phyloP scores from a whole-genome alignment of 163 green algal genomes.

The Prototheca cutis region DNA sequence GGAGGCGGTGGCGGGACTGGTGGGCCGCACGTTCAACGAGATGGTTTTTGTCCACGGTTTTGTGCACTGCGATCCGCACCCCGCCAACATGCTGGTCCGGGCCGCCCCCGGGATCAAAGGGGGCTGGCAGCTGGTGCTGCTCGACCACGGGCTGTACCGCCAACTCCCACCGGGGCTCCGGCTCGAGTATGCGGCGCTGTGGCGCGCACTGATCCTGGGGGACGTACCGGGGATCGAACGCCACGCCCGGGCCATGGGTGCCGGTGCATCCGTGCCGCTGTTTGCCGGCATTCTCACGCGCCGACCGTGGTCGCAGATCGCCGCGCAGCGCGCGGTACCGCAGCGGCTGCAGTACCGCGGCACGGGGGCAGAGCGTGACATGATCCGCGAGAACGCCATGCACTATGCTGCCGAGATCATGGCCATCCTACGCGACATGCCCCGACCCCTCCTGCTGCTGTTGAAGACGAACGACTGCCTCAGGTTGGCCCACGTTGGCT shows the following conservation, averaged over 20 bases:
- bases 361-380: slow-evolving; percentile 6
- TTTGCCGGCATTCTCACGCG: slow-evolving; percentile 81
- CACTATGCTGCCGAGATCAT: slow-evolving; percentile 60
- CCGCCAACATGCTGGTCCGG: slow-evolving; percentile 66
- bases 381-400: slow-evolving; percentile 18
- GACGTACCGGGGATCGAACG: slow-evolving; percentile 32
- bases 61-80: slow-evolving; percentile 64
- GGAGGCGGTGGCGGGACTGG: slow-evolving; percentile 46
- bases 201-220: slow-evolving; percentile 60
- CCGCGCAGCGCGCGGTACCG: not conserved
- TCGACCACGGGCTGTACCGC: slow-evolving; percentile 72
- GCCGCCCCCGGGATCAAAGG: not conserved
- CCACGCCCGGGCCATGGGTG: slow-evolving; percentile 44
- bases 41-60: slow-evolving; percentile 81
- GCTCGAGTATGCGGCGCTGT: slow-evolving; percentile 65
- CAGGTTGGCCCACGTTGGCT: slow-evolving; percentile 49
- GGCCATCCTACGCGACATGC: slow-evolving; percentile 61
- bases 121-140: slow-evolving; percentile 69
- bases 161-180: slow-evolving; percentile 40
- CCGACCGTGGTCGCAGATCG: slow-evolving; percentile 54
- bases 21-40: slow-evolving; percentile 70
- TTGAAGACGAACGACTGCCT: slow-evolving; percentile 89
- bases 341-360: slow-evolving; percentile 2
- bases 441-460: slow-evolving; percentile 69
- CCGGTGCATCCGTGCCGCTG: slow-evolving; percentile 42